Base-by-base conservation (phyloP, 495 filamentous ascomycete species). In the Geopyxis carbonaria region DNA sequence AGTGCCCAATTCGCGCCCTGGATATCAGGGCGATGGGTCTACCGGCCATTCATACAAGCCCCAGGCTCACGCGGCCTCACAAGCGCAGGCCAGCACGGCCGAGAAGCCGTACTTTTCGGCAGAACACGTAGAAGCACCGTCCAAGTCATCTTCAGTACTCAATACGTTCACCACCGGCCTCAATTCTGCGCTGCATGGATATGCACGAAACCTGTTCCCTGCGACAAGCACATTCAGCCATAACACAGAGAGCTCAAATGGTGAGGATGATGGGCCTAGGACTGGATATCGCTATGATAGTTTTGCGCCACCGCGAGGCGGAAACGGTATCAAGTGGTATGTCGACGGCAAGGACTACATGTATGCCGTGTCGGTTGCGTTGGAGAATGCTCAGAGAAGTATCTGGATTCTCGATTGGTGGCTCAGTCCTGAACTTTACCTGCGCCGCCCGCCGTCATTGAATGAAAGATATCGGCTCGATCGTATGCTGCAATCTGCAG, bases 351-450 rank as follows among this genome's bases (percentile, higher is more conserved):
- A 80, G 52, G 74, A 74, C 0, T 95, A 95, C 52, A 83, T 95
- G 63, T 85, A 75, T 68, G 87, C 87, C 11, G 81, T 95, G 0
- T 84, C 77, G 28, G 58, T 70, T 34, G 87, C 87, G 4, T 59
- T 95, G 34, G 84, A 93, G 65, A 73, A 71, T 50, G 87, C 87
- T 0, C 69, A 62, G 32, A 75, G 93, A 45, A 81, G 69, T 13
- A 83, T 95, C 44, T 93, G 81, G 74, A 93, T 95, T 45, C 61
- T 93, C 34, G 87, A 95, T 57, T 93, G 72, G 84, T 93, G 84
- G 84, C 59, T 93, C 38, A 84, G 75, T 19, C 81, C 81, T 2
- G 87, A 95, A 60, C 65, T 93, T 2, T 93, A 93, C 53, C 67
- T 95, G 35, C 74, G 87, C 45, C 68, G 87, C 16, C 87, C 87